These are phyloP conservation scores for Silene vulgaris DNA, from an alignment of 179 eudicot species.

Conservation along the genomic window DNA sequence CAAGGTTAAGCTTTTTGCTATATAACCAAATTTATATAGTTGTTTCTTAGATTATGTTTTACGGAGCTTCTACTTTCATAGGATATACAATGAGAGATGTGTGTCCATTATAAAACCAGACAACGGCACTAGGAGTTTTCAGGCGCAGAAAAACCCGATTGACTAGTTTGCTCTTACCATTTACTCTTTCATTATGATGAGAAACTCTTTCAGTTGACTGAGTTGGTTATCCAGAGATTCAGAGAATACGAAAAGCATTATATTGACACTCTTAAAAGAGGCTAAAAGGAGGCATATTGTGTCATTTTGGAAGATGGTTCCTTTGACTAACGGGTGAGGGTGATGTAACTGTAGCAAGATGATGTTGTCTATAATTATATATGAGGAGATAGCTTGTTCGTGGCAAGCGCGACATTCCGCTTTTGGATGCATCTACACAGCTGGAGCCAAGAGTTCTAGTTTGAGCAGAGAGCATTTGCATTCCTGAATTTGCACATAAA, in stretches of 20 bases:
- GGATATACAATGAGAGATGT: too few relatives aligned
- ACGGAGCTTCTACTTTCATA: too few relatives aligned
- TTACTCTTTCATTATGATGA: too few relatives aligned
- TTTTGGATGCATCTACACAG: neutral
- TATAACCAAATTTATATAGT: too few relatives aligned
- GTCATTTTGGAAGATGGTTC: slow-evolving; percentile 1
- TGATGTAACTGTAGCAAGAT: neutral
- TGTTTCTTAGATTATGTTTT: too few relatives aligned
- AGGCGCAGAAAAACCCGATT: too few relatives aligned
- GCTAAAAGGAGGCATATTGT: neutral
- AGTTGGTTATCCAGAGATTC: neutral
- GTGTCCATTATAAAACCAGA: too few relatives aligned
- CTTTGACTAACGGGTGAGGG: neutral
- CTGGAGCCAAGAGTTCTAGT: neutral
- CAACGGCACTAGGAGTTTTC: too few relatives aligned
- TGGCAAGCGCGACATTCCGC: neutral
- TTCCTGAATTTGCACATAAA: neutral
- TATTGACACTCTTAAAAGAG: neutral
- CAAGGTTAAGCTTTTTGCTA: too few relatives aligned
- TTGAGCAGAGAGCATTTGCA: neutral
- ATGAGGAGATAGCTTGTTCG: slow-evolving; percentile 2
- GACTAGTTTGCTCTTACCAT: too few relatives aligned
- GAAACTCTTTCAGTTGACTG: neutral
- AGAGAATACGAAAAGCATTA: neutral
- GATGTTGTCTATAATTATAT: neutral